Evolutionary conservation across 1,284 basidiomycete genomes (phyloP).

Genomic region (Malassezia japonica): DNA sequence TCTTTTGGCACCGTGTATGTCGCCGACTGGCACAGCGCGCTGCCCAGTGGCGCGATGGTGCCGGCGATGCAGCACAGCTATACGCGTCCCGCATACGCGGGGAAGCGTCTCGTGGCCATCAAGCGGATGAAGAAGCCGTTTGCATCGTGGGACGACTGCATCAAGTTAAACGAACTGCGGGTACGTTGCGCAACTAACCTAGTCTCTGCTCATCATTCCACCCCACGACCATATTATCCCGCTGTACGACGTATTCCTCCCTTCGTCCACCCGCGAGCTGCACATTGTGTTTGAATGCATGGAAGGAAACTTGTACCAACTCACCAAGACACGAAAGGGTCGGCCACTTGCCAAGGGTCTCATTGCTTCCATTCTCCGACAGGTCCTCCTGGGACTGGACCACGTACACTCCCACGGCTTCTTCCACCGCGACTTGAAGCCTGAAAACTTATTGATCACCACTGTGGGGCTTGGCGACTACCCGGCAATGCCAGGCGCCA

Average conservation of each 20-base stretch:
- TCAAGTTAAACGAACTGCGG: conserved; percentile 75
- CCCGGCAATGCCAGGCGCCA: conserved; percentile 49
- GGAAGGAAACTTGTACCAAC: conserved; percentile 99
- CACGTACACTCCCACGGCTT: conserved; percentile 89
- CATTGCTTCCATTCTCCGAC: conserved; percentile 85
- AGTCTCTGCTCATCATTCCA: conserved; percentile 88
- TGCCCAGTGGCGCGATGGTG: conserved; percentile 51
- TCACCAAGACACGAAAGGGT: conserved; percentile 92
- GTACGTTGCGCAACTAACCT: conserved; percentile 52
- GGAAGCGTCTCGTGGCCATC: conserved; percentile 88
- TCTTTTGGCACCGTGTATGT: conserved; percentile 86
- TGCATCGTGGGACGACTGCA: conserved; percentile 94
- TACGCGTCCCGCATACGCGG: conserved; percentile 83
- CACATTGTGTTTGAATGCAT: conserved; percentile 99
- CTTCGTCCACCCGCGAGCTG: conserved; percentile 82
- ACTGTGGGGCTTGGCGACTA: conserved; percentile 94
- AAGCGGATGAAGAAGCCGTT: conserved; percentile 98
- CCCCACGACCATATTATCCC: conserved; percentile 96
- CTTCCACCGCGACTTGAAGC: conserved; percentile 99
- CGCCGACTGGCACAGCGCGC: conserved; percentile 94
- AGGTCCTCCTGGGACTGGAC: conserved; percentile 78
- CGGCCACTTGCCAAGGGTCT: conserved; percentile 87
- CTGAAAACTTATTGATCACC: conserved; percentile 99
- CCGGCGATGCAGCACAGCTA: conserved; percentile 51
- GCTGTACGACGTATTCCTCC: conserved; percentile 94